Conservation (phyloP, 495 filamentous ascomycete species). For the Lophiotrema nucula region DNA sequence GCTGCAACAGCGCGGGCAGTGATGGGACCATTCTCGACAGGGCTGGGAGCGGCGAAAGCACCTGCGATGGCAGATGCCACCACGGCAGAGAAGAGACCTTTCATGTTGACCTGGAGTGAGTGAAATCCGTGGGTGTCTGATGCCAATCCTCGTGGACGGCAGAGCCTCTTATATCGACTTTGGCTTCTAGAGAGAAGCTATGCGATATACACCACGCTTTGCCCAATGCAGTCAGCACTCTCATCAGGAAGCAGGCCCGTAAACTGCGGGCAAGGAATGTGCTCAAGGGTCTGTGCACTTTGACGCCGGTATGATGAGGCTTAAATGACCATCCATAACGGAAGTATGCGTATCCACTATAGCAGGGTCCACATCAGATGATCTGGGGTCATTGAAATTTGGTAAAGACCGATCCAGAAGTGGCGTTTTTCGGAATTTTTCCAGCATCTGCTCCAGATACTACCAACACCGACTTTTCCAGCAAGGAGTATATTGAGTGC, state of each 20-base stretch:
- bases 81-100: conserved; percentile 30
- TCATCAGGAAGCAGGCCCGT: conserved; percentile 34
- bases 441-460: neutral
- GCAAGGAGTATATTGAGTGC: neutral
- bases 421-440: conserved; percentile 18
- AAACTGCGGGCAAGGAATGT: conserved; percentile 32
- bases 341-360: conserved; percentile 18
- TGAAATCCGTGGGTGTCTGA: conserved; percentile 12
- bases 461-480: too few relatives aligned
- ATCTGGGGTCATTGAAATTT: conserved; percentile 8
- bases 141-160: neutral
- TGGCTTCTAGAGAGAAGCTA: conserved; percentile 7
- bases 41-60: conserved; percentile 28
- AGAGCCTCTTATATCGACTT: conserved; percentile 31
- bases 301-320: conserved; percentile 26
- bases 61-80: conserved; percentile 30
- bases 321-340: conserved; percentile 30
- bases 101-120: conserved; percentile 20
- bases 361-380: conserved; percentile 22
- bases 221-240: conserved; percentile 9
- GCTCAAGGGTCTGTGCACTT: conserved; percentile 27
- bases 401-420: conserved; percentile 19
- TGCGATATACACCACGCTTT: conserved; percentile 1
- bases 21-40: conserved; percentile 26
- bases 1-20: conserved; percentile 23